These are phyloP conservation scores for Exophiala calicioides DNA, from an alignment of 2,329 filamentous ascomycete genomes.

Conservation along the genomic window DNA sequence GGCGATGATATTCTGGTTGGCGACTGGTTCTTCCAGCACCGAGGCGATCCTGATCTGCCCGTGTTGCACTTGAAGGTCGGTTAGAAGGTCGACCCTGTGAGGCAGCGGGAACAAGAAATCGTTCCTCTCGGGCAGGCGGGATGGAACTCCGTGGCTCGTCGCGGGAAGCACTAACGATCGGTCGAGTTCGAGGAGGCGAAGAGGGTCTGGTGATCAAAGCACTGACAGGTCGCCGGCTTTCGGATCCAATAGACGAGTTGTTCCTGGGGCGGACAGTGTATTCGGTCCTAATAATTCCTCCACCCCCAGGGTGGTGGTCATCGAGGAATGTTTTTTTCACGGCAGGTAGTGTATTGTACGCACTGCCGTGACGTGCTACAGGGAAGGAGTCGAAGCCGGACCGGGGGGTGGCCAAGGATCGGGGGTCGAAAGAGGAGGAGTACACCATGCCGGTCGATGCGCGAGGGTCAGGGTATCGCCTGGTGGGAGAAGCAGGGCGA, in stretches of 20 bases:
- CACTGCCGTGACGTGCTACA: conserved; percentile 18
- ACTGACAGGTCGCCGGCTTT: conserved; percentile 29
- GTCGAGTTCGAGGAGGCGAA: conserved; percentile 30
- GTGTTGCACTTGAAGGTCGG: conserved; percentile 29
- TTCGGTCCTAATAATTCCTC: conserved; percentile 27
- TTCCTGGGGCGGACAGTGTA: conserved; percentile 31
- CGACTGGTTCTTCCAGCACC: conserved; percentile 10
- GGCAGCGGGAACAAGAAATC: conserved; percentile 27
- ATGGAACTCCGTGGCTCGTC: conserved; percentile 24
- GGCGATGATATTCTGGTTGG: conserved; percentile 27
- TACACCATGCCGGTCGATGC: conserved; percentile 29
- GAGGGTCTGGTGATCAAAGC: conserved; percentile 21
- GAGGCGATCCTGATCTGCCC: conserved; percentile 27
- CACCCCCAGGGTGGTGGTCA: conserved; percentile 22
- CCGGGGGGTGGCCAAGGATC: conserved; percentile 20
- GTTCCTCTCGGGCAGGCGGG: conserved; percentile 20
- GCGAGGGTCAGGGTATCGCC: conserved; percentile 23
- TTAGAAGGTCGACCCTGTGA: conserved; percentile 24
- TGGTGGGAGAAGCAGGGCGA: conserved; percentile 21
- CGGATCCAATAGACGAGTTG: conserved; percentile 27
- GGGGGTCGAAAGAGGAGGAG: conserved; percentile 29
- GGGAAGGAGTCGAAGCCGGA: conserved; percentile 21
- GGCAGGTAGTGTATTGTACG: conserved; percentile 27
- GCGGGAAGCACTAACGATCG: conserved; percentile 24
- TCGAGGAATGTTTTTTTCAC: conserved; percentile 29